Conservation (phyloP, 2,329 filamentous ascomycete species). For the Penicillium sp. region DNA sequence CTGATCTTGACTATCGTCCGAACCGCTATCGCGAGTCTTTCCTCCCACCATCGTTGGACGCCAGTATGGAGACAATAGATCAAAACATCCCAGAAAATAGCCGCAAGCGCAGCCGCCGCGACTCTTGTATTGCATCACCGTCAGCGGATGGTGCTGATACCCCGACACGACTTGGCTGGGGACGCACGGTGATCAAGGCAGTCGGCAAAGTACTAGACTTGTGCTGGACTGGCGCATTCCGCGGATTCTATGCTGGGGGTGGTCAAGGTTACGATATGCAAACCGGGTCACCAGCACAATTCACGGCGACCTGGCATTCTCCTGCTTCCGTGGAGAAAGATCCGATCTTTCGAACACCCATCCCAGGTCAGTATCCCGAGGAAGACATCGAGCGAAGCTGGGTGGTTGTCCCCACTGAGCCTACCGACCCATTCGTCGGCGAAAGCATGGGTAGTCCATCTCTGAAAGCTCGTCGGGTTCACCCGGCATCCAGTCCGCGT, state of each 20-base stretch:
- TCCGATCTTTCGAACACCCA: slow-evolving; percentile 40
- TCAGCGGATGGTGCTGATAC: slow-evolving; percentile 11
- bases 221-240: slow-evolving; percentile 69
- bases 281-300: slow-evolving; percentile 19
- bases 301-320: slow-evolving; percentile 31
- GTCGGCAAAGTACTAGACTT: slow-evolving; percentile 77
- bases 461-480: slow-evolving; percentile 18
- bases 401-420: slow-evolving; percentile 59
- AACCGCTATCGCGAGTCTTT: slow-evolving; percentile 40
- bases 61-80: slow-evolving; percentile 24
- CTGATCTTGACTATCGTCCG: slow-evolving; percentile 43
- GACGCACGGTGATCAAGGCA: slow-evolving; percentile 42
- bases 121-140: slow-evolving; percentile 28
- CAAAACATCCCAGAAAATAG: slow-evolving; percentile 21
- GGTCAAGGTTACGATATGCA: slow-evolving; percentile 67
- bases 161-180: slow-evolving; percentile 34
- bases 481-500: slow-evolving; percentile 22
- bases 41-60: slow-evolving; percentile 26
- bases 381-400: slow-evolving; percentile 63
- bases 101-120: slow-evolving; percentile 35
- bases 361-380: slow-evolving; percentile 56
- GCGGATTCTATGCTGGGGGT: slow-evolving; percentile 82
- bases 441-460: slow-evolving; percentile 16
- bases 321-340: slow-evolving; percentile 26
- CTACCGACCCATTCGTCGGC: slow-evolving; percentile 16